Evolutionary conservation across 805 yeast species (phyloP).

Genomic region (Myxozyma udenii): DNA sequence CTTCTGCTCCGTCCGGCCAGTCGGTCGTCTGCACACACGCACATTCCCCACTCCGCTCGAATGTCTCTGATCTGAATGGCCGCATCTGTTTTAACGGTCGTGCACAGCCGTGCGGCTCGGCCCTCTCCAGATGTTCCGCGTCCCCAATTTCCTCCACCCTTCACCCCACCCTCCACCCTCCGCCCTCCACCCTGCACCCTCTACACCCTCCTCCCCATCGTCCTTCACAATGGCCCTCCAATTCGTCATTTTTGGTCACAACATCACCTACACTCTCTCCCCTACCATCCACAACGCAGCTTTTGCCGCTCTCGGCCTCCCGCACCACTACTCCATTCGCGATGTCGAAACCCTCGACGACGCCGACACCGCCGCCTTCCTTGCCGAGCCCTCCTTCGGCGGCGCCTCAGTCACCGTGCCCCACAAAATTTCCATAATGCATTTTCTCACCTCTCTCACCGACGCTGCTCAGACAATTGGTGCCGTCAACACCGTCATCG

Average conservation of each 20-base stretch:
- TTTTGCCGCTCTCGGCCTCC: slow-evolving; percentile 70
- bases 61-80: no score
- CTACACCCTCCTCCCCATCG: no score
- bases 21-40: no score
- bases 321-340: slow-evolving; percentile 55
- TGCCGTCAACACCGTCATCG: slow-evolving; percentile 85
- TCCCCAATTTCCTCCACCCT: no score
- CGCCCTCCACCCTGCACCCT: no score
- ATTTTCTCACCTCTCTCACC: slow-evolving; percentile 60
- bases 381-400: slow-evolving; percentile 68
- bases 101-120: no score
- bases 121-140: no score
- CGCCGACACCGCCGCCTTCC: background rate
- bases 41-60: no score
- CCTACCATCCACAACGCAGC: slow-evolving; percentile 83
- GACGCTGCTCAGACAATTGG: slow-evolving; percentile 83
- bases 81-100: no score
- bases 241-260: slow-evolving; percentile 30
- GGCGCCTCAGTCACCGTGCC: slow-evolving; percentile 98
- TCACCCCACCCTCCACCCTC: no score
- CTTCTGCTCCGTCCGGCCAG: no score
- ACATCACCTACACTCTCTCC: slow-evolving; percentile 70
- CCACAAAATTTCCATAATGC: slow-evolving; percentile 74
- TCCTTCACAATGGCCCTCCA: no score
- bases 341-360: slow-evolving; percentile 16